A percentile compares a stretch with the other conserved stretches of the same genome.
phyloP scores from a whole-genome alignment of 176 grass and related monocot species.

The Tillandsia fasciculata region DNA sequence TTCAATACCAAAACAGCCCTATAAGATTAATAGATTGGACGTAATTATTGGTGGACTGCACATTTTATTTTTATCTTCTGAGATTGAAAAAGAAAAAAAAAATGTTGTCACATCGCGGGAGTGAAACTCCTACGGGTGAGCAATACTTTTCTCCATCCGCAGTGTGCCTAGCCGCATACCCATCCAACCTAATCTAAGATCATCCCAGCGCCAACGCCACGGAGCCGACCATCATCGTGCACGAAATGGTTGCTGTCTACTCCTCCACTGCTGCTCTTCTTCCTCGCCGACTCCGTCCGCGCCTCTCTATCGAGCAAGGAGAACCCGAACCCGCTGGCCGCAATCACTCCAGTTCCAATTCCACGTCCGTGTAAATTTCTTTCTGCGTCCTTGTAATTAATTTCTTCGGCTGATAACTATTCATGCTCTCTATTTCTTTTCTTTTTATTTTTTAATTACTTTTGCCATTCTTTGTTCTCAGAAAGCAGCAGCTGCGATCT shows the following conservation, averaged over 20 bases:
- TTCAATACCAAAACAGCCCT: too few species aligned
- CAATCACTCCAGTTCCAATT: neutral
- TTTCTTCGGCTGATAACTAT: neutral
- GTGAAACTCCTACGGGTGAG: too few species aligned
- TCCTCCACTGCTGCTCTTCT: neutral
- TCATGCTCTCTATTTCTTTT: neutral
- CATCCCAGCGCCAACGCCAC: too few species aligned
- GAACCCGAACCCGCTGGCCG: neutral
- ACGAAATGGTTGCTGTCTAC: neutral
- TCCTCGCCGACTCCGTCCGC: neutral
- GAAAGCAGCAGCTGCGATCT: constrained; percentile 21
- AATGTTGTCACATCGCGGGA: too few species aligned
- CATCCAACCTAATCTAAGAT: too few species aligned
- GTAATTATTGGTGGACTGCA: too few species aligned
- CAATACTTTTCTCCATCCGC: too few species aligned
- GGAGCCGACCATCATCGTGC: too few species aligned
- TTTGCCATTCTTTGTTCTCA: neutral
- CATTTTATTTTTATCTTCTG: too few species aligned
- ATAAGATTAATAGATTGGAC: too few species aligned
- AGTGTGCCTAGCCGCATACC: too few species aligned
- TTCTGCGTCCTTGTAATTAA: neutral
- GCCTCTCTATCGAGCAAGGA: neutral
- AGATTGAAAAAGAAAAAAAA: too few species aligned
- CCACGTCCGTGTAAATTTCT: neutral
- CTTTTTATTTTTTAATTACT: neutral